Evolutionary conservation across 306 rosid species (phyloP).

Genomic region (Hippophae rhamnoides): DNA sequence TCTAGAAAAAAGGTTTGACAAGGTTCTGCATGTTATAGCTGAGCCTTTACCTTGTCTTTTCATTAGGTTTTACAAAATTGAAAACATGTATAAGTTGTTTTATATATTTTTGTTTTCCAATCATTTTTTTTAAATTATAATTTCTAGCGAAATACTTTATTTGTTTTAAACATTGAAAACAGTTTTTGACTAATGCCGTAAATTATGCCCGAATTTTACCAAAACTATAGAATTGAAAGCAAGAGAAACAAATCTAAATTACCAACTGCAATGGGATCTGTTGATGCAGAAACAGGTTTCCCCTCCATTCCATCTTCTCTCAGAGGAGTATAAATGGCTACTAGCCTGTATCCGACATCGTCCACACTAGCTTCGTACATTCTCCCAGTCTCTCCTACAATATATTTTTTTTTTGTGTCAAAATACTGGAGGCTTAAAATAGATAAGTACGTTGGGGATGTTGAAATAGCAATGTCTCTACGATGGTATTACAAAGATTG

Average conservation of each 20-base stretch:
- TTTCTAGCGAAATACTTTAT: too few relatives aligned
- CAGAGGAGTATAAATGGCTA: constrained; percentile 84
- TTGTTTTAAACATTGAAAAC: too few relatives aligned
- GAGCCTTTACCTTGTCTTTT: too few relatives aligned
- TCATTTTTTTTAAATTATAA: too few relatives aligned
- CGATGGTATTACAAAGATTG: too few relatives aligned
- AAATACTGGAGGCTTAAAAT: constrained; percentile 7
- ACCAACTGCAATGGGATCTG: constrained; percentile 95
- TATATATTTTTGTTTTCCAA: too few relatives aligned
- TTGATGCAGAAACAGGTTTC: constrained; percentile 77
- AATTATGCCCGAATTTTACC: neutral
- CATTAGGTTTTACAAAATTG: too few relatives aligned
- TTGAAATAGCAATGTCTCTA: neutral
- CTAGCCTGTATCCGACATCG: constrained; percentile 92
- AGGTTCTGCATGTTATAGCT: too few relatives aligned
- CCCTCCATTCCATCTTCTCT: constrained; percentile 98
- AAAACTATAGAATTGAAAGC: neutral
- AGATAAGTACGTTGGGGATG: neutral
- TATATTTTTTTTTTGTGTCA: constrained; percentile 5
- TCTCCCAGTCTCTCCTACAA: constrained; percentile 80
- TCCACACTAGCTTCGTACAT: constrained; percentile 98
- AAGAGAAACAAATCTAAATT: constrained; percentile 19
- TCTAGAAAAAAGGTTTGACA: too few relatives aligned
- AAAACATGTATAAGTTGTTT: too few relatives aligned
- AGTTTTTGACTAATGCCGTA: too few relatives aligned